Percentiles rank a stretch among this genome's conserved stretches.
These are phyloP conservation scores for Sugiyamaella floridensis DNA, from an alignment of 805 yeast species.

Conservation along the genomic window DNA sequence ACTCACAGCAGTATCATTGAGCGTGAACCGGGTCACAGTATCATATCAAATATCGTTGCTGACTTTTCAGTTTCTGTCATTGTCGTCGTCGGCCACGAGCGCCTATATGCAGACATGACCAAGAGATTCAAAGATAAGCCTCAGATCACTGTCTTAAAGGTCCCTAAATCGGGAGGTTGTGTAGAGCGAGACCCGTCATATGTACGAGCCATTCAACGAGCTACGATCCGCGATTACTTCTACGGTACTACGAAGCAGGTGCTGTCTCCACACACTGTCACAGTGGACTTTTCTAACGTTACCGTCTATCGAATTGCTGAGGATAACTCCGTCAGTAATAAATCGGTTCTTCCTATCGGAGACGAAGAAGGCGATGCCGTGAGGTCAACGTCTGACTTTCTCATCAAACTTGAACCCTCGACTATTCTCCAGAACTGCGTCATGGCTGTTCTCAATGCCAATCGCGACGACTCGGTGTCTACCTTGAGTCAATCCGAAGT, in stretches of 20 bases:
- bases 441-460: slow-evolving; percentile 54
- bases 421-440: slow-evolving; percentile 62
- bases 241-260: slow-evolving; percentile 60
- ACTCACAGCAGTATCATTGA: slow-evolving; percentile 46
- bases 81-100: slow-evolving; percentile 71
- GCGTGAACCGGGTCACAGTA: slow-evolving; percentile 27
- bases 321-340: slow-evolving; percentile 17
- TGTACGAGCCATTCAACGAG: slow-evolving; percentile 65
- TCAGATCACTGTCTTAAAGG: slow-evolving; percentile 44
- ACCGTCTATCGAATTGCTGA: slow-evolving; percentile 55
- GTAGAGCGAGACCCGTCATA: slow-evolving; percentile 66
- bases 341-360: slow-evolving; percentile 32
- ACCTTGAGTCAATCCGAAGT: slow-evolving; percentile 50
- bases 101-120: slow-evolving; percentile 55
- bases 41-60: slow-evolving; percentile 51
- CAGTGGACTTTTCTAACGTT: slow-evolving; percentile 57
- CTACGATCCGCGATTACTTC: slow-evolving; percentile 77
- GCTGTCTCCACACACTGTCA: slow-evolving; percentile 83
- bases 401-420: slow-evolving; percentile 33
- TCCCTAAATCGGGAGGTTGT: slow-evolving; percentile 69
- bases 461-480: slow-evolving; percentile 40
- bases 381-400: slow-evolving; percentile 20
- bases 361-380: slow-evolving; percentile 25
- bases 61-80: slow-evolving; percentile 55
- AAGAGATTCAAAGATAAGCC: slow-evolving; percentile 32